Conservation (phyloP, 257 asterid species). For the Solanum ossicruentum region DNA sequence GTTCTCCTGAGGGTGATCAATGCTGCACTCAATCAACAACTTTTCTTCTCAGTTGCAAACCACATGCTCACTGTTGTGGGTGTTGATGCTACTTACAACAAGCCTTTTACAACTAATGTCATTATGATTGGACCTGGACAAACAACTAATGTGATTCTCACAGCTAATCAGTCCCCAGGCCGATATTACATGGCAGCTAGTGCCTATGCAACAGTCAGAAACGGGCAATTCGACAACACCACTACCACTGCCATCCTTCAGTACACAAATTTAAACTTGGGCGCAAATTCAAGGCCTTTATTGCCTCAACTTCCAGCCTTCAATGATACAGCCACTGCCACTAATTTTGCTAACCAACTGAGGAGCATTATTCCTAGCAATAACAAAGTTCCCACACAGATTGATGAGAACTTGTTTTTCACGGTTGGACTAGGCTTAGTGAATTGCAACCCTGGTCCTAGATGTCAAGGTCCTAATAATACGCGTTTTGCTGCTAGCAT, state of each 20-base stretch:
- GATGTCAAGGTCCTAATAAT: slow-evolving; percentile 57
- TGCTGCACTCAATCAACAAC: slow-evolving; percentile 64
- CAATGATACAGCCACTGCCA: slow-evolving; percentile 35
- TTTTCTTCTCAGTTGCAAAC: slow-evolving; percentile 49
- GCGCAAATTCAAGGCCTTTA: slow-evolving; percentile 4
- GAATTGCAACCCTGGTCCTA: slow-evolving; percentile 42
- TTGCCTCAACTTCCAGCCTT: slow-evolving; percentile 45
- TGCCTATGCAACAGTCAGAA: slow-evolving; percentile 35
- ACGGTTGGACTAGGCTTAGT: slow-evolving; percentile 46
- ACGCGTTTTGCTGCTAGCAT: slow-evolving; percentile 51
- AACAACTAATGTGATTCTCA: slow-evolving; percentile 47
- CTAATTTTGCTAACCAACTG: slow-evolving; percentile 28
- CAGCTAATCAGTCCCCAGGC: slow-evolving; percentile 34
- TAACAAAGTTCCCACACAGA: slow-evolving; percentile 19
- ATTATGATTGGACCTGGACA: slow-evolving; percentile 72
- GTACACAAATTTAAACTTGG: slow-evolving; percentile 14
- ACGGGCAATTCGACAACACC: slow-evolving; percentile 49
- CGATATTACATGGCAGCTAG: slow-evolving; percentile 47
- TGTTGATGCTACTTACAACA: slow-evolving; percentile 38
- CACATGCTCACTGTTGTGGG: slow-evolving; percentile 54
- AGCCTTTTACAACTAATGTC: slow-evolving; percentile 38
- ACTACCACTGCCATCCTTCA: slow-evolving; percentile 56
- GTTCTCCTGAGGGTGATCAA: slow-evolving; percentile 52
- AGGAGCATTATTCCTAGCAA: slow-evolving; percentile 13
- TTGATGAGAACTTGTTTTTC: slow-evolving; percentile 33